Evolutionary conservation across 306 rosid species (phyloP).

Genomic region (Castanea sativa): DNA sequence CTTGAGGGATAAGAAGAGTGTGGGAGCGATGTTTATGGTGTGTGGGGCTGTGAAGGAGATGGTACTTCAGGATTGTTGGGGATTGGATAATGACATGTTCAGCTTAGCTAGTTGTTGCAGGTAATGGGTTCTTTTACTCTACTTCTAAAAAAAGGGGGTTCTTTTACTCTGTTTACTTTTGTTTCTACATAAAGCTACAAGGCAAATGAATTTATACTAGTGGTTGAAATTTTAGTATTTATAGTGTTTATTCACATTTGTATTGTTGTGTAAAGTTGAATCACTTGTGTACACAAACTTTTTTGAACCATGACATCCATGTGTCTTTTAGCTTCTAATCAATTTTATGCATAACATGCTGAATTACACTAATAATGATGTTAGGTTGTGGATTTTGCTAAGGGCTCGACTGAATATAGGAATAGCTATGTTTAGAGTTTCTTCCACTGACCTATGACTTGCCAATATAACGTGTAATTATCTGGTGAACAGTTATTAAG

Average conservation of each 20-base stretch:
- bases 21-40: constrained; percentile 48
- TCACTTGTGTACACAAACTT: neutral
- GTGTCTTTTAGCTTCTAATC: neutral
- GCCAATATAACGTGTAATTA: neutral
- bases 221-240: neutral
- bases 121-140: constrained; percentile 32
- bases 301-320: neutral
- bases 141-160: neutral
- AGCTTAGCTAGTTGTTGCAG: constrained; percentile 62
- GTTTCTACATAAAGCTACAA: neutral
- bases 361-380: neutral
- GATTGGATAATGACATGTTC: constrained; percentile 58
- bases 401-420: neutral
- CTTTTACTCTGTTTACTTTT: neutral
- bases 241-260: neutral
- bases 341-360: neutral
- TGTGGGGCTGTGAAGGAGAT: constrained; percentile 64
- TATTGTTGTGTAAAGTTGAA: neutral
- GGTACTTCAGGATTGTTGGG: constrained; percentile 80
- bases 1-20: constrained; percentile 49
- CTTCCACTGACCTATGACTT: neutral
- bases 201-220: neutral
- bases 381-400: neutral
- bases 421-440: neutral
- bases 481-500: neutral